Percentiles rank a stretch among this genome's conserved stretches.
Evolutionary conservation across 805 yeast species (phyloP).

Genomic region (Yamadazyma insecticola): DNA sequence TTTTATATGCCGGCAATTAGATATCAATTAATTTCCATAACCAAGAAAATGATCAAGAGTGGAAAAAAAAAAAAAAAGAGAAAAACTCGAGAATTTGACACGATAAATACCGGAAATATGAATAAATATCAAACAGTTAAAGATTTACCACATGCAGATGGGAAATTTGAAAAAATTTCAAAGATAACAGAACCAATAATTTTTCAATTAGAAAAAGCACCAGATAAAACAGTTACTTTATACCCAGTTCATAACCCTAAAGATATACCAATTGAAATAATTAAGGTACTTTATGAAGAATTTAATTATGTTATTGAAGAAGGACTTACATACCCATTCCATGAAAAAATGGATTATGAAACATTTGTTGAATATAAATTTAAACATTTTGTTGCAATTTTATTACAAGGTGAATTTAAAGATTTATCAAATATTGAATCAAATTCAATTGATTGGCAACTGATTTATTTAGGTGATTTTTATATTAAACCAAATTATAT

Average conservation of each 20-base stretch:
- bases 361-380: slow-evolving; percentile 68
- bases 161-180: slow-evolving; percentile 16
- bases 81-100: too few relatives aligned
- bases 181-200: slow-evolving; percentile 30
- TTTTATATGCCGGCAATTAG: too few relatives aligned
- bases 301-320: slow-evolving; percentile 64
- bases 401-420: slow-evolving; percentile 39
- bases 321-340: slow-evolving; percentile 75
- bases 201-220: slow-evolving; percentile 40
- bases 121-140: slow-evolving; percentile 10
- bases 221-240: slow-evolving; percentile 46
- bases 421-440: slow-evolving; percentile 25
- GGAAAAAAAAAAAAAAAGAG: too few relatives aligned
- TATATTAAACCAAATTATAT: slow-evolving; percentile 82
- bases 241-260: slow-evolving; percentile 49
- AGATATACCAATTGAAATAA: slow-evolving; percentile 48
- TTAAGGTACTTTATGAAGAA: slow-evolving; percentile 42
- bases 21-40: too few relatives aligned
- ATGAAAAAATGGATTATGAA: slow-evolving; percentile 31
- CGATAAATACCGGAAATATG: background rate
- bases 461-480: slow-evolving; percentile 62
- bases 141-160: slow-evolving; percentile 32
- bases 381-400: slow-evolving; percentile 57
- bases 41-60: too few relatives aligned
- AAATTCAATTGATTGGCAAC: slow-evolving; percentile 41